A percentile compares a stretch with the other conserved stretches of the same genome.
These are phyloP conservation scores for Schizochytrium sp. DNA, from an alignment of 108 stramenopile species.

Conservation along the genomic window DNA sequence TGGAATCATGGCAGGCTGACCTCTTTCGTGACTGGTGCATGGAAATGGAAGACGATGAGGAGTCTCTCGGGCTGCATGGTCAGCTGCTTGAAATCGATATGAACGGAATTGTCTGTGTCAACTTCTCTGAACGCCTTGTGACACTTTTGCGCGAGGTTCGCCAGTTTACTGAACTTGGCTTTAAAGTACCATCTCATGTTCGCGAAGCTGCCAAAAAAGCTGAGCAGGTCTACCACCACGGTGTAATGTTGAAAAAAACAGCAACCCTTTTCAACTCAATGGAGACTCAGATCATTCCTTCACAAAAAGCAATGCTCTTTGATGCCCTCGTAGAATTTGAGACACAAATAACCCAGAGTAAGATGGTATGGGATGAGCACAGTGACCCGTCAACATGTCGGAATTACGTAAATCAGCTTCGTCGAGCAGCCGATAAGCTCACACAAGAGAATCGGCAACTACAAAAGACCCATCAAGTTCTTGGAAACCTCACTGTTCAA, in stretches of 20 bases:
- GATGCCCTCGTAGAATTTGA: slow-evolving; percentile 76
- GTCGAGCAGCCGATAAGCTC: slow-evolving; percentile 74
- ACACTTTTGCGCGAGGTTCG: slow-evolving; percentile 76
- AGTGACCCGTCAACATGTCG: slow-evolving; percentile 73
- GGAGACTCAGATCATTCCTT: slow-evolving; percentile 74
- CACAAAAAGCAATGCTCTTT: slow-evolving; percentile 77
- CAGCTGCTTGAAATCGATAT: slow-evolving; percentile 68
- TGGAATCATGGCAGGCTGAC: slow-evolving; percentile 47
- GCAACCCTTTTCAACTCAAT: slow-evolving; percentile 81
- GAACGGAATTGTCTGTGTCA: slow-evolving; percentile 63
- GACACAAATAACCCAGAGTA: slow-evolving; percentile 69
- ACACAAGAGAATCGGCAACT: slow-evolving; percentile 74
- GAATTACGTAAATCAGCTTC: slow-evolving; percentile 74
- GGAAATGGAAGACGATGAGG: slow-evolving; percentile 5
- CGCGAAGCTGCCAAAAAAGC: slow-evolving; percentile 59
- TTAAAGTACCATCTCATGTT: slow-evolving; percentile 67
- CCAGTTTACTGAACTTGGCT: slow-evolving; percentile 78
- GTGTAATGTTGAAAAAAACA: slow-evolving; percentile 78
- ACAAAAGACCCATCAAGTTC: slow-evolving; percentile 68
- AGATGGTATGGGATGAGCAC: slow-evolving; percentile 62
- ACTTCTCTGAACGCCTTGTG: slow-evolving; percentile 69
- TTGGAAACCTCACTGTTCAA: slow-evolving; percentile 31
- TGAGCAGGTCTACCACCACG: slow-evolving; percentile 76
- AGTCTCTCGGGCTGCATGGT: not conserved
- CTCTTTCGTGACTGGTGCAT: slow-evolving; percentile 54